These are phyloP conservation scores for Sphagnum tenellum DNA, from an alignment of 225 moss, liverwort and hornwort genomes.

Conservation along the genomic window DNA sequence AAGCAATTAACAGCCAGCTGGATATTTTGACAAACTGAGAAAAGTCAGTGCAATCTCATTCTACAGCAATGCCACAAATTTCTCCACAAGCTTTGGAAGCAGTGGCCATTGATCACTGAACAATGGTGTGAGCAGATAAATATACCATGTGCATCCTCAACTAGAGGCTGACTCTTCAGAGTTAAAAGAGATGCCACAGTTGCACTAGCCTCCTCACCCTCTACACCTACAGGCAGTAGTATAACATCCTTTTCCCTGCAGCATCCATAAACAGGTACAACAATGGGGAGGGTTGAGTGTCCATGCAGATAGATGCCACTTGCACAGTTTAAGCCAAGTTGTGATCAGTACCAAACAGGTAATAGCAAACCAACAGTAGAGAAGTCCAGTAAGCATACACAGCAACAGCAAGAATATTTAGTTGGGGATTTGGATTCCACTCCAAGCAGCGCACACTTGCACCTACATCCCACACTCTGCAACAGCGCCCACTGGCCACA, in stretches of 20 bases:
- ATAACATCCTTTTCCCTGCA: constrained; percentile 77
- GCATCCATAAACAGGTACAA: neutral
- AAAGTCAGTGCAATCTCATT: too few species aligned
- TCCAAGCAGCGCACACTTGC: constrained; percentile 54
- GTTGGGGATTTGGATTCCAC: constrained; percentile 86
- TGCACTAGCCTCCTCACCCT: constrained; percentile 40
- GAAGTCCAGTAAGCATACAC: constrained; percentile 44
- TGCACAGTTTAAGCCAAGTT: neutral
- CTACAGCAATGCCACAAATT: too few species aligned
- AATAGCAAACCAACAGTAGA: neutral
- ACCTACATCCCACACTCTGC: constrained; percentile 72
- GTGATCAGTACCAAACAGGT: too few species aligned
- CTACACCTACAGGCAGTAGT: constrained; percentile 60
- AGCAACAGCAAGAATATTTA: constrained; percentile 80
- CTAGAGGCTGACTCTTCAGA: constrained; percentile 22
- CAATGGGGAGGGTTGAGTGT: neutral
- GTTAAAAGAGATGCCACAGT: constrained; percentile 41
- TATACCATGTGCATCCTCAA: constrained; percentile 42
- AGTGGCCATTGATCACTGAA: too few species aligned
- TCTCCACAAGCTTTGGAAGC: too few species aligned
- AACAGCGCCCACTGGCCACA: constrained; percentile 78
- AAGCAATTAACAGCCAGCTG: too few species aligned
- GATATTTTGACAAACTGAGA: too few species aligned
- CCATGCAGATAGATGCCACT: neutral
- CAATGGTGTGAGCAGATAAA: neutral